Evolutionary conservation across 2,329 filamentous ascomycete genomes (phyloP), one percentile per base, ranked within the genome.

Genomic region (Mariannaea sp.): DNA sequence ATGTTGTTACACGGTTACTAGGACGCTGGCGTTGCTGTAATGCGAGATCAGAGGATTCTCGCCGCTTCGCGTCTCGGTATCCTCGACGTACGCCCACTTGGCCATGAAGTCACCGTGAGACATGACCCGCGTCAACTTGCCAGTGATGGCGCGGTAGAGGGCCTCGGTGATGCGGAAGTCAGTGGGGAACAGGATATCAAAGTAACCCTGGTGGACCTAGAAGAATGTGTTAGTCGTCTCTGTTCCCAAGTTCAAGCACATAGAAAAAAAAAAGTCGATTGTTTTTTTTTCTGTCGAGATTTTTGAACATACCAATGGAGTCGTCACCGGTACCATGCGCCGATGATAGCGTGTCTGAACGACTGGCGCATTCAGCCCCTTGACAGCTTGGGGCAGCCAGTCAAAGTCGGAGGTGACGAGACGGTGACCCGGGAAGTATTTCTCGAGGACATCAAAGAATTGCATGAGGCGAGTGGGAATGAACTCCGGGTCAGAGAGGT

Each of bases 161-260:
- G 91, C 86, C 73, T 97, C 92, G 73, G 94, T 88, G 61, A 96
- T 87, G 58, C 83, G 80, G 70, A 99, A 99, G 73, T 99, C 89
- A 9, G 94, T 99, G 0, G 94, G 94, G 76, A 99, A 99, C 69
- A 99, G 86, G 65, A 99, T 97, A 70, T 99, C 95, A 70, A 99
- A 99, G 74, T 96, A 97, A 39, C 94, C 95, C 76, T 99, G 95
- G 71, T 97, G 92, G 41, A 97, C 90, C 90, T 95, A 10, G 1
- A 16, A 3, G 33, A 9, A 32, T 9, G 10, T 36, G 40, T 65
- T 38, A 62, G 55, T 49, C 17, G 27, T 8, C 5, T 24, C 8
- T 24, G n/a, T n/a, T n/a, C n/a, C n/a, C n/a, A n/a, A n/a, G n/a
- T 24, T 24, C 22, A 24, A 24, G 8, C 8, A 24, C 5, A 24